Evolutionary conservation across 805 yeast species (phyloP).

Genomic region (Lachancea kluyveri): DNA sequence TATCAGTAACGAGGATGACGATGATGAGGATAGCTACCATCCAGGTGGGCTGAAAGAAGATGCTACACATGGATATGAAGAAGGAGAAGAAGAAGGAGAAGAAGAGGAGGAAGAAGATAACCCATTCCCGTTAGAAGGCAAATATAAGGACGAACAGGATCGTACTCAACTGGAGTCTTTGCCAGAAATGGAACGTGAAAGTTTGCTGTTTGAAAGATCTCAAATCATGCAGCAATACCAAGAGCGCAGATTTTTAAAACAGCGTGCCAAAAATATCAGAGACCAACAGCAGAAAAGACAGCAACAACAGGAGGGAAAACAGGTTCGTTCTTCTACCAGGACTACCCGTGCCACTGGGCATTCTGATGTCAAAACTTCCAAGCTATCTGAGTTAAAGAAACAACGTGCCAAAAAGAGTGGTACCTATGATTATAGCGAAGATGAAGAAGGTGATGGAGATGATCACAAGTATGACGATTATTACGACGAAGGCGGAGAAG

Average conservation of each 20-base stretch:
- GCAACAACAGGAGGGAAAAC: conserved; percentile 19
- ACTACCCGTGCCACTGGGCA: conserved; percentile 36
- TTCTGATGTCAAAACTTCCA: conserved; percentile 38
- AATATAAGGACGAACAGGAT: conserved; percentile 79
- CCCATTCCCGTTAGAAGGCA: conserved; percentile 93
- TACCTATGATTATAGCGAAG: conserved; percentile 36
- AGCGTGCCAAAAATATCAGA: conserved; percentile 57
- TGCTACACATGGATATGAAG: conserved; percentile 24
- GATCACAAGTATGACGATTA: conserved; percentile 40
- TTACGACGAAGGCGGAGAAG: conserved; percentile 34
- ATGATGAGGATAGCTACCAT: conserved; percentile 38
- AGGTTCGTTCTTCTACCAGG: conserved; percentile 27
- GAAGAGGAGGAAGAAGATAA: conserved; percentile 41
- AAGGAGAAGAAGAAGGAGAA: conserved; percentile 33
- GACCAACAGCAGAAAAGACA: conserved; percentile 26
- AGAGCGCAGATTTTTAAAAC: conserved; percentile 76
- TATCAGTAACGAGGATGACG: conserved; percentile 34
- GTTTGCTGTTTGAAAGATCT: conserved; percentile 82
- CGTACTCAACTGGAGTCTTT: conserved; percentile 53
- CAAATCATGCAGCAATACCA: conserved; percentile 86
- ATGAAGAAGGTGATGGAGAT: conserved; percentile 38
- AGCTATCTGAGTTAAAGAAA: conserved; percentile 66
- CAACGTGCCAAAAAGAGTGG: conserved; percentile 63
- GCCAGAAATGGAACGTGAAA: conserved; percentile 92
- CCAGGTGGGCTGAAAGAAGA: conserved; percentile 23